Base-by-base conservation (phyloP, 83 land plant species). In the Picea mariana region DNA sequence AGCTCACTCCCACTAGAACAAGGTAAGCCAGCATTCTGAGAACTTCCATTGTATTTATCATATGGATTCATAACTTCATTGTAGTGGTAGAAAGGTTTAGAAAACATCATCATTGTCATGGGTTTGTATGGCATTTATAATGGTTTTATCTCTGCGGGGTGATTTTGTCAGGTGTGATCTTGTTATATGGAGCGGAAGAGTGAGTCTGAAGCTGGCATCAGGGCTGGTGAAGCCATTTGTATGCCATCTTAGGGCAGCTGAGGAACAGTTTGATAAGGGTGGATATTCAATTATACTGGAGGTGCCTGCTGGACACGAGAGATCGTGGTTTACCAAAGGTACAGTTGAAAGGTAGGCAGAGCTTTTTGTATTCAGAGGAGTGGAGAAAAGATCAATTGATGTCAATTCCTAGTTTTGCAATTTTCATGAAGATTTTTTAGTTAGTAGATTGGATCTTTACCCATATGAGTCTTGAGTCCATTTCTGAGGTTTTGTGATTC, bases 1-100 rank as follows among this genome's bases (percentile, higher is more conserved):
- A 88, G 77, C 89, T 88, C 80, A 88, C 90, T 42, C 90, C 90
- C 5, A 88, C 90, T 27, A 71, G 90, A 61, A 88, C 90, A 66
- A 86, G 90, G 90, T 86, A 79, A 52, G 38, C 40, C 27, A 16
- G 23, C 20, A 20, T 17, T 80, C 40, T 44, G 72, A 49, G 23
- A 2, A 24, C 80, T 55, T 52, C 12, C 76, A n/a, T 59, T 69
- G 2, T 13, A 80, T 67, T 58, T 31, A 13, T 63, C 69, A 31
- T 44, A 23, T 34, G 21, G 84, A 61, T 23, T 34, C 60, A 58
- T 58, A 58, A 58, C 16, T 58, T 17, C 60, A 58, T 58, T 58
- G 16, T 13, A 58, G 60, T 58, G 60, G 60, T 3, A 58, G 60
- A 58, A 13, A 58, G 16, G 60, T 58, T 58, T 58, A 58, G 4